Evolutionary conservation across 139 green algal species (phyloP).

Genomic region (Chlorella sp.): DNA sequence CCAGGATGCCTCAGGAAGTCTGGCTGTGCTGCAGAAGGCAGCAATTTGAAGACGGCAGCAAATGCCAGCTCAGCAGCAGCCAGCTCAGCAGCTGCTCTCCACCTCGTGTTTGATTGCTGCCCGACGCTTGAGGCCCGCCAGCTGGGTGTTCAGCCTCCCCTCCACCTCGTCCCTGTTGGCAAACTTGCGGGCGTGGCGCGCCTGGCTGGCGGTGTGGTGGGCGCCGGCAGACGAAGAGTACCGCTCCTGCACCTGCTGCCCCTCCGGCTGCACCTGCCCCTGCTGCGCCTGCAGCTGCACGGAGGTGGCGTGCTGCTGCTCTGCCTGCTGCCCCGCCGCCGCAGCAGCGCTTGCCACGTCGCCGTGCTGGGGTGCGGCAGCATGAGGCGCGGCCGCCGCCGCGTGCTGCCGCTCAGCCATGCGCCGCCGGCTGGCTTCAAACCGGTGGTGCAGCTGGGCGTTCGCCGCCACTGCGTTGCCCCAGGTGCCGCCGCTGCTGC

Average conservation of each 20-base stretch:
- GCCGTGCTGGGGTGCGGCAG: neutral
- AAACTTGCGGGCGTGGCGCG: conserved; percentile 22
- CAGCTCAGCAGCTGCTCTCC: conserved; percentile 1
- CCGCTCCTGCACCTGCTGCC: neutral
- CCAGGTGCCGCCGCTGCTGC: neutral
- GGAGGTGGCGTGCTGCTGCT: neutral
- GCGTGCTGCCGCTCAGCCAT: too few relatives aligned
- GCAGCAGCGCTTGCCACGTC: neutral
- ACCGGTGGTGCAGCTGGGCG: neutral
- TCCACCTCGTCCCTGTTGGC: conserved; percentile 15
- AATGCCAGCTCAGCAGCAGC: too few relatives aligned
- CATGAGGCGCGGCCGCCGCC: neutral
- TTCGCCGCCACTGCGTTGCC: neutral
- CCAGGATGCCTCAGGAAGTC: too few relatives aligned
- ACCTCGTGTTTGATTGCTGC: conserved; percentile 28
- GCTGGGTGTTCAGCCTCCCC: conserved; percentile 28
- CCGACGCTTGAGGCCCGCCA: conserved; percentile 29
- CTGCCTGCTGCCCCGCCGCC: neutral
- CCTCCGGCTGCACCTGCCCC: neutral
- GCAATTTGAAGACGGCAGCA: too few relatives aligned
- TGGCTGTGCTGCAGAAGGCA: too few relatives aligned
- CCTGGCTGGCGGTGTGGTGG: neutral
- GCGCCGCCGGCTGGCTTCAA: neutral
- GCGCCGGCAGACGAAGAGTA: neutral
- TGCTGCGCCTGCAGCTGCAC: neutral